Evolutionary conservation across 2,329 filamentous ascomycete species (phyloP).

Genomic region (Cladosporium velox): DNA sequence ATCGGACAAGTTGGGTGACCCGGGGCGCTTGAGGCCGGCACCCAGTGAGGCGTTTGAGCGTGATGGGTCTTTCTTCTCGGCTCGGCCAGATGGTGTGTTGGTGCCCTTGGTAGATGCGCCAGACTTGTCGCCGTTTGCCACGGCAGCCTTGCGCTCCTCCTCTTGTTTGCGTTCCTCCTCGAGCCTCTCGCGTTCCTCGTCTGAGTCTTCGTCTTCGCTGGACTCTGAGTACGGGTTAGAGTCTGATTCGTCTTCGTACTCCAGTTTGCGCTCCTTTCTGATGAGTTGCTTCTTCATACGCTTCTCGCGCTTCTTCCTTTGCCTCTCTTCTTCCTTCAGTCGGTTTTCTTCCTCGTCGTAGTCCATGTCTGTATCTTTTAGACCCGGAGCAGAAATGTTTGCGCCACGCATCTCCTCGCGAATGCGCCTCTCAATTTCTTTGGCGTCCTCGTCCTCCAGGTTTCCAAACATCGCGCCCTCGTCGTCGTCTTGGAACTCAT

Average conservation of each 20-base stretch:
- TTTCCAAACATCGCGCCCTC: constrained; percentile 77
- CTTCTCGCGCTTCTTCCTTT: constrained; percentile 73
- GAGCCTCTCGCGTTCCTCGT: constrained; percentile 64
- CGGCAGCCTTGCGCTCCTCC: constrained; percentile 51
- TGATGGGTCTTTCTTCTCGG: constrained; percentile 55
- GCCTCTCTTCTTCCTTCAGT: constrained; percentile 66
- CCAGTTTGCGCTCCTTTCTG: constrained; percentile 81
- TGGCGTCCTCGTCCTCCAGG: constrained; percentile 72
- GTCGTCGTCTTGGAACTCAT: constrained; percentile 84
- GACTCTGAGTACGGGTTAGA: constrained; percentile 44
- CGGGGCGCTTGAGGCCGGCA: constrained; percentile 72
- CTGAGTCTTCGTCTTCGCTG: constrained; percentile 64
- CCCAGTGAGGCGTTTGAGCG: constrained; percentile 43
- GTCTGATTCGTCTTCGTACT: constrained; percentile 72
- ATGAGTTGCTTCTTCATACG: constrained; percentile 76
- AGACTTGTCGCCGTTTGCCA: constrained; percentile 52
- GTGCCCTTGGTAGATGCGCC: constrained; percentile 69
- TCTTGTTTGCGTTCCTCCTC: constrained; percentile 59
- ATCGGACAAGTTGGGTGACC: constrained; percentile 85
- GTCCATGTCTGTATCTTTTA: constrained; percentile 48
- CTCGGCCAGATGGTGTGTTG: constrained; percentile 64
- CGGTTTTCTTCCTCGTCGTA: constrained; percentile 68
- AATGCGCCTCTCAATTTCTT: constrained; percentile 65
- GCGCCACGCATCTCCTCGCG: constrained; percentile 82
- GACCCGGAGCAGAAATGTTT: constrained; percentile 69